These are phyloP conservation scores for Puya raimondii DNA, from an alignment of 176 grass and related monocot species.

Conservation along the genomic window DNA sequence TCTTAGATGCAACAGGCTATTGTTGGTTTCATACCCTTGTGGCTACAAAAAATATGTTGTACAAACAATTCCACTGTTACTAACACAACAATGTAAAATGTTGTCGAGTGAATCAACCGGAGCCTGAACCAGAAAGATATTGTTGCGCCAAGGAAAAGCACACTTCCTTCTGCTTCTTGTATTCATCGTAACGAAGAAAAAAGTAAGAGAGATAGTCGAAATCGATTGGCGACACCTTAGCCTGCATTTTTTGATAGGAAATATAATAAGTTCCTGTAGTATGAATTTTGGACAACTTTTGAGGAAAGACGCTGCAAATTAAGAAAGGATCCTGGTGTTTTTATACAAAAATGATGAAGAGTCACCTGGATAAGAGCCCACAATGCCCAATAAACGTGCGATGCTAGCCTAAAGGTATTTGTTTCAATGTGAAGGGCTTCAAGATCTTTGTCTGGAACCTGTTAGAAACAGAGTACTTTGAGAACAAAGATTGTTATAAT, in stretches of 20 bases:
- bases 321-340: neutral
- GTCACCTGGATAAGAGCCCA: slow-evolving; percentile 94
- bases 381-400: slow-evolving; percentile 82
- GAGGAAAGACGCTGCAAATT: neutral
- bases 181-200: slow-evolving; percentile 77
- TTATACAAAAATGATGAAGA: neutral
- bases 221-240: slow-evolving; percentile 84
- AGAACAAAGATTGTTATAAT: neutral
- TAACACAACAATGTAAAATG: neutral
- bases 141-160: slow-evolving; percentile 42
- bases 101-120: neutral
- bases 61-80: neutral
- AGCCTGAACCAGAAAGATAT: slow-evolving; percentile 22
- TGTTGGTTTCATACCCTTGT: too few relatives aligned
- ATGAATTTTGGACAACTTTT: neutral
- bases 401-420: slow-evolving; percentile 84
- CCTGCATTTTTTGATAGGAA: slow-evolving; percentile 28
- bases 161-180: slow-evolving; percentile 74
- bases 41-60: too few relatives aligned
- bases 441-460: slow-evolving; percentile 55
- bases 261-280: neutral
- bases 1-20: too few relatives aligned
- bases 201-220: slow-evolving; percentile 88
- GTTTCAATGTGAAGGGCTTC: slow-evolving; percentile 72
- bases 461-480: neutral